Conservation (phyloP, 1,284 basidiomycete species). For the Earliella scabrosa region DNA sequence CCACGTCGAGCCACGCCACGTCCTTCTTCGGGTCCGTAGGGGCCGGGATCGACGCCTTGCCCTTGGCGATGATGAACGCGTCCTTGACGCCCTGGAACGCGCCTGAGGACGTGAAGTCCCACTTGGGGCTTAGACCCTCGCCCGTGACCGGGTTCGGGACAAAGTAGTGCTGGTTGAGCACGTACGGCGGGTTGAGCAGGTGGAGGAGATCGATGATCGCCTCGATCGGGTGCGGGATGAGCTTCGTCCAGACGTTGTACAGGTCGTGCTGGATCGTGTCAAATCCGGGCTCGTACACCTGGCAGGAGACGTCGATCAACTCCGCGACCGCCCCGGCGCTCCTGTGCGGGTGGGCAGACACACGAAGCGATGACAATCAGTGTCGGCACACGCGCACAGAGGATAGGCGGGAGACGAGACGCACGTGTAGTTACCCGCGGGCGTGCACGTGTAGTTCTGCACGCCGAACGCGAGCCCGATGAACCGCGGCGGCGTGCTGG, state of each 20-base stretch:
- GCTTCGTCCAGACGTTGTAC: constrained; percentile 42
- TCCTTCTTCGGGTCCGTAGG: constrained; percentile 48
- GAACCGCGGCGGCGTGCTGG: constrained; percentile 36
- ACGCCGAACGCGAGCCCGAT: constrained; percentile 47
- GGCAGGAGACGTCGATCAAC: constrained; percentile 64
- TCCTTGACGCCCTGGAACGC: constrained; percentile 42
- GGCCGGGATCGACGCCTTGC: constrained; percentile 45
- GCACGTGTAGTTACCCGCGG: constrained; percentile 40
- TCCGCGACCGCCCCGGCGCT: constrained; percentile 57
- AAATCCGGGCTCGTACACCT: constrained; percentile 44
- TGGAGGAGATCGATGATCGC: constrained; percentile 42
- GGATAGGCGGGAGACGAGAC: constrained; percentile 10
- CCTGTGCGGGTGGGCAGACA: constrained; percentile 20
- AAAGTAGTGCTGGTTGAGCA: constrained; percentile 64
- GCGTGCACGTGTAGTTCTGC: constrained; percentile 48
- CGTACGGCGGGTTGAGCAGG: constrained; percentile 29
- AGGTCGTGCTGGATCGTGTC: constrained; percentile 45
- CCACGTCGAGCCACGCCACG: constrained; percentile 62
- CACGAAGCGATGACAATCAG: not conserved
- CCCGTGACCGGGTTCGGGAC: constrained; percentile 47
- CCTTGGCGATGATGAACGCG: constrained; percentile 53
- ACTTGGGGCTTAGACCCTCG: constrained; percentile 53
- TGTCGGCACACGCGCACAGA: constrained; percentile 5
- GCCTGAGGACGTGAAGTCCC: constrained; percentile 58
- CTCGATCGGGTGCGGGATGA: constrained; percentile 36